These are phyloP conservation scores for Zygoascus bituminiphila DNA, from an alignment of 805 yeast genomes.

Conservation along the genomic window DNA sequence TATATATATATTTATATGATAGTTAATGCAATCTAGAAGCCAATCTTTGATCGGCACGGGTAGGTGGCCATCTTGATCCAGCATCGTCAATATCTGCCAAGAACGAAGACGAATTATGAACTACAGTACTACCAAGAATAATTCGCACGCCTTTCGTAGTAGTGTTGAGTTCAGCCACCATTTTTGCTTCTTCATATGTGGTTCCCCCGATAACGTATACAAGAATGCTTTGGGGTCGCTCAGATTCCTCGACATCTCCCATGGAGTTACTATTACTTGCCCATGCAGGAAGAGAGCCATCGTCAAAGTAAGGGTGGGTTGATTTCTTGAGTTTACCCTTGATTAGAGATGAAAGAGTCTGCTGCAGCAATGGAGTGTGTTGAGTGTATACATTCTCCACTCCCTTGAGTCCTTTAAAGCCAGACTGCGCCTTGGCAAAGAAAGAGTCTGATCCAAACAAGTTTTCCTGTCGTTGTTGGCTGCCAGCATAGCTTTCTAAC, in stretches of 20 bases:
- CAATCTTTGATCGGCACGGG: conserved; percentile 3
- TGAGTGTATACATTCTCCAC: conserved; percentile 71
- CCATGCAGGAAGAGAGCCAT: conserved; percentile 23
- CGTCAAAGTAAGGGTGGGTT: conserved; percentile 37
- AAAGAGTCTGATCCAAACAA: conserved; percentile 32
- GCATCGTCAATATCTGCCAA: conserved; percentile 32
- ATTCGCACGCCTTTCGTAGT: conserved; percentile 46
- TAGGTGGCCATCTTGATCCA: conserved; percentile 31
- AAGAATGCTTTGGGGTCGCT: conserved; percentile 31
- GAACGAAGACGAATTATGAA: conserved; percentile 40
- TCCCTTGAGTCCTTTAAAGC: conserved; percentile 36
- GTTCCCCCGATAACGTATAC: conserved; percentile 67
- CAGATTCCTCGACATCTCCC: conserved; percentile 14
- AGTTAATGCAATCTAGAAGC: conserved; percentile 6
- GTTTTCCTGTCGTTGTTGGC: conserved; percentile 36
- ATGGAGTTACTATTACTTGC: conserved; percentile 8
- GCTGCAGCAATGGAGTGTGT: conserved; percentile 67
- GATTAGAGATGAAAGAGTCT: conserved; percentile 35
- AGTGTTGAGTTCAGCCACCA: conserved; percentile 64
- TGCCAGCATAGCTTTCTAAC: conserved; percentile 36
- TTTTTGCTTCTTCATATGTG: conserved; percentile 85
- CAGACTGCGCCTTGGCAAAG: conserved; percentile 34
- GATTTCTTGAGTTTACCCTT: conserved; percentile 34
- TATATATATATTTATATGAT: background rate
- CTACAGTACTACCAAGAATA: conserved; percentile 74